phyloP scores from a whole-genome alignment of 1,284 basidiomycete species.

The Afroboletus lepidellus region DNA sequence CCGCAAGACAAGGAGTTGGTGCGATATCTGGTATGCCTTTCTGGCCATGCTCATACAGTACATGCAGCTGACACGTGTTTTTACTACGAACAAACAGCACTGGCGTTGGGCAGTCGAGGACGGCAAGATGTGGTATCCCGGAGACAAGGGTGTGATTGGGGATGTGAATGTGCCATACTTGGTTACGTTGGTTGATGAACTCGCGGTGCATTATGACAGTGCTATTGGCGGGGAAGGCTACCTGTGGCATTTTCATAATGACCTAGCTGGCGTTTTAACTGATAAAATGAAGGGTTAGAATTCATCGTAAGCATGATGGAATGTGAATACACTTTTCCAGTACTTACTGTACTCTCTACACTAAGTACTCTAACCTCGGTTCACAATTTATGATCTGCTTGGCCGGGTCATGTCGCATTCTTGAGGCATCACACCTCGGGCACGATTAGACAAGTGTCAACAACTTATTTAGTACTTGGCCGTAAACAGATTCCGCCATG shows the following conservation, averaged over 20 bases:
- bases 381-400: too few relatives aligned
- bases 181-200: slow-evolving; percentile 36
- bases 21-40: slow-evolving; percentile 49
- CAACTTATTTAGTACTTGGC: too few relatives aligned
- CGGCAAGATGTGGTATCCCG: slow-evolving; percentile 48
- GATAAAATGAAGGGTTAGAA: too few relatives aligned
- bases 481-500: too few relatives aligned
- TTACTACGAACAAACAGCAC: slow-evolving; percentile 36
- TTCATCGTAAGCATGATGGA: too few relatives aligned
- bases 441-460: too few relatives aligned
- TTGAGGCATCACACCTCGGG: too few relatives aligned
- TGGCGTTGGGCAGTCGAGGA: slow-evolving; percentile 63
- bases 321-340: too few relatives aligned
- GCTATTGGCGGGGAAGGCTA: slow-evolving; percentile 40
- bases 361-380: too few relatives aligned
- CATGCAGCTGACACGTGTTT: too few relatives aligned
- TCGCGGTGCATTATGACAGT: slow-evolving; percentile 29
- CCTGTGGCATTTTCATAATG: slow-evolving; percentile 26
- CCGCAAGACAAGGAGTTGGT: slow-evolving; percentile 63
- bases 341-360: too few relatives aligned
- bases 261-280: slow-evolving; percentile 14
- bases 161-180: slow-evolving; percentile 38
- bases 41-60: background rate
- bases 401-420: too few relatives aligned
- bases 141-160: slow-evolving; percentile 38